phyloP scores from a whole-genome alignment of 495 filamentous ascomycete genomes.

The Neurospora sp. region DNA sequence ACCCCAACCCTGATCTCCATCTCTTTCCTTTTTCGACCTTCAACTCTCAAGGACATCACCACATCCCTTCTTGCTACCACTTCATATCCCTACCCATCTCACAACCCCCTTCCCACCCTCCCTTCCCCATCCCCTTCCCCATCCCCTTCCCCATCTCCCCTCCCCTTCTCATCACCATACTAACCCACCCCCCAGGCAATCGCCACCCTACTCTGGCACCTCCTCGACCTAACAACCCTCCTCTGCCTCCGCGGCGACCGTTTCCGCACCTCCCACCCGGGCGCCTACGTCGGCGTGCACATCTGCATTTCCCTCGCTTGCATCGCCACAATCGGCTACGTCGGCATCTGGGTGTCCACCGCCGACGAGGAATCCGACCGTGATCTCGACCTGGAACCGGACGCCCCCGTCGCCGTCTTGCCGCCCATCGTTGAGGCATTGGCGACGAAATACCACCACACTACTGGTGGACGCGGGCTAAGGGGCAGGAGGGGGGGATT shows the following conservation, averaged over 20 bases:
- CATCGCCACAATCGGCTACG: slow-evolving; percentile 14
- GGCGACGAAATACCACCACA: slow-evolving; percentile 8
- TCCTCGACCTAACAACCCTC: slow-evolving; percentile 8
- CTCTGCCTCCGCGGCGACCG: slow-evolving; percentile 5
- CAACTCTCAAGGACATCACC: background rate
- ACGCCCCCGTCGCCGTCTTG: background rate
- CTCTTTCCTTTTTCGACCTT: background rate
- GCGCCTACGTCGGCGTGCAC: slow-evolving; percentile 29
- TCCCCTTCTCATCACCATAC: background rate
- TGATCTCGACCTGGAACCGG: background rate
- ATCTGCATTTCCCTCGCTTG: slow-evolving; percentile 26
- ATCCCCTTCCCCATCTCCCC: background rate
- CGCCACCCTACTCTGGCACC: slow-evolving; percentile 9
- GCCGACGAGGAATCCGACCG: slow-evolving; percentile 4
- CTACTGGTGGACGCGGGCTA: background rate
- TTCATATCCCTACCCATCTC: background rate
- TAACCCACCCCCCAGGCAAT: slow-evolving; percentile 3
- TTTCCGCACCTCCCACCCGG: slow-evolving; percentile 23
- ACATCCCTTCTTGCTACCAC: background rate
- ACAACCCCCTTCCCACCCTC: background rate
- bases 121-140: background rate
- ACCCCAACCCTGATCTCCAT: background rate
- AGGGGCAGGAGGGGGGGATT: background rate
- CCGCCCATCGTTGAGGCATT: slow-evolving; percentile 1
- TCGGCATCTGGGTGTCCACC: slow-evolving; percentile 14